Conservation (phyloP, 2,329 filamentous ascomycete species). For the Alternaria alternata region DNA sequence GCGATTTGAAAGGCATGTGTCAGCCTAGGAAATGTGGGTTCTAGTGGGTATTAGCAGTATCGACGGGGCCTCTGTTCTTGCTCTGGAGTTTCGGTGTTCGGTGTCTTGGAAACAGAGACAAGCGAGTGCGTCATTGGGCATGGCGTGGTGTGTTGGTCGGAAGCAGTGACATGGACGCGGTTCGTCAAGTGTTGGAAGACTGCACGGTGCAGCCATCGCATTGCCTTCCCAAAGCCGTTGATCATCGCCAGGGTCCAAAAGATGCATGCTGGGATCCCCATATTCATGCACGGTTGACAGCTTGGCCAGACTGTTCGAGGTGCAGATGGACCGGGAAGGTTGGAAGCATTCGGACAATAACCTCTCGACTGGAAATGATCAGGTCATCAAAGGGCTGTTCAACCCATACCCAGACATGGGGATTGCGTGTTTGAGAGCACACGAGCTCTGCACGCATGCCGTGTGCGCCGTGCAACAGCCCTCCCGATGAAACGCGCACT, state of each 20-base stretch:
- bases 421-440: not conserved
- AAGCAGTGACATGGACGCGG: slow-evolving; percentile 7
- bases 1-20: slow-evolving; percentile 10
- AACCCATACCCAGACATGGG: not conserved
- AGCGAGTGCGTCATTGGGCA: slow-evolving; percentile 4
- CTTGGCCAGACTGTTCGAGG: not conserved
- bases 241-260: slow-evolving; percentile 11
- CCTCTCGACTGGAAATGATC: not conserved
- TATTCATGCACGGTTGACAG: slow-evolving; percentile 9
- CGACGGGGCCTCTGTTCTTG: not conserved
- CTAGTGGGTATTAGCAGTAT: slow-evolving; percentile 10
- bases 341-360: not conserved
- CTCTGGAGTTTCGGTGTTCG: slow-evolving; percentile 1
- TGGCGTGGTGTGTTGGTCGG: slow-evolving; percentile 1
- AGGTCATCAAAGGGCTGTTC: not conserved
- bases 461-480: slow-evolving; percentile 1
- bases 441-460: not conserved
- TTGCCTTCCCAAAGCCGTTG: slow-evolving; percentile 21
- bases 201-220: slow-evolving; percentile 10
- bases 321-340: slow-evolving; percentile 1
- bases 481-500: slow-evolving; percentile 8
- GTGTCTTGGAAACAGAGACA: not conserved
- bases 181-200: slow-evolving; percentile 5
- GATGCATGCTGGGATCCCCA: slow-evolving; percentile 12
- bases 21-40: slow-evolving; percentile 20